A percentile compares a stretch with the other conserved stretches of the same genome.
These are phyloP conservation scores for Staphylotrichum tortipilum DNA, from an alignment of 495 filamentous ascomycete genomes.

Conservation along the genomic window DNA sequence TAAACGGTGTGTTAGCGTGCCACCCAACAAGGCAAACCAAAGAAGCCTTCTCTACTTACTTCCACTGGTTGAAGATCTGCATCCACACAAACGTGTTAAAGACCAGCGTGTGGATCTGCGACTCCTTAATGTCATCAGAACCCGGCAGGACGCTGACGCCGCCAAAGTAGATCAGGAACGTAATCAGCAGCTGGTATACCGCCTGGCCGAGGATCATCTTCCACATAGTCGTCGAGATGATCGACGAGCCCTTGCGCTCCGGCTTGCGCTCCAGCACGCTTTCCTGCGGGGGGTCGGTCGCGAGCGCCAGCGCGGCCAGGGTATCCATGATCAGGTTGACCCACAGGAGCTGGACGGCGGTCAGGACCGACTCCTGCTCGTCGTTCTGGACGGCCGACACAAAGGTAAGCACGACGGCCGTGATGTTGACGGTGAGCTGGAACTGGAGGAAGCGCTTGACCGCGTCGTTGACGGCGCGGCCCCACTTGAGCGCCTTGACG, in stretches of 20 bases:
- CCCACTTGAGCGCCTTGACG: slow-evolving; percentile 84
- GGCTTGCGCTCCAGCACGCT: slow-evolving; percentile 75
- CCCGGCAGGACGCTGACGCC: slow-evolving; percentile 52
- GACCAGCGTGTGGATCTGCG: slow-evolving; percentile 60
- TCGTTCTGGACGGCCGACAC: slow-evolving; percentile 67
- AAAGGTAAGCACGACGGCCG: slow-evolving; percentile 75
- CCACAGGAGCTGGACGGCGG: slow-evolving; percentile 82
- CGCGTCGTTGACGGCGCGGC: slow-evolving; percentile 81
- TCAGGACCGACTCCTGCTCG: slow-evolving; percentile 62
- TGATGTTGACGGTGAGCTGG: slow-evolving; percentile 87
- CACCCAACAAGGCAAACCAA: neutral
- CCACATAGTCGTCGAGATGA: slow-evolving; percentile 86
- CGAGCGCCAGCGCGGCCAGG: slow-evolving; percentile 76
- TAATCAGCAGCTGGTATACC: slow-evolving; percentile 70
- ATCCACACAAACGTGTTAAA: slow-evolving; percentile 97
- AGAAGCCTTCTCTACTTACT: slow-evolving; percentile 50
- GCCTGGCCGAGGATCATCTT: slow-evolving; percentile 91
- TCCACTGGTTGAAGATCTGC: slow-evolving; percentile 95
- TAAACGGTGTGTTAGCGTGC: slow-evolving; percentile 11
- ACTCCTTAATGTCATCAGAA: slow-evolving; percentile 28
- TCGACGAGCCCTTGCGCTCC: slow-evolving; percentile 64
- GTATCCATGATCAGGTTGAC: slow-evolving; percentile 95
- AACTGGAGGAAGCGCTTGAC: slow-evolving; percentile 89
- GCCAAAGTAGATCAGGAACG: slow-evolving; percentile 71
- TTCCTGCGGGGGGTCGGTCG: slow-evolving; percentile 73